phyloP scores from a whole-genome alignment of 257 asterid species.

The Gynochthodes officinalis region DNA sequence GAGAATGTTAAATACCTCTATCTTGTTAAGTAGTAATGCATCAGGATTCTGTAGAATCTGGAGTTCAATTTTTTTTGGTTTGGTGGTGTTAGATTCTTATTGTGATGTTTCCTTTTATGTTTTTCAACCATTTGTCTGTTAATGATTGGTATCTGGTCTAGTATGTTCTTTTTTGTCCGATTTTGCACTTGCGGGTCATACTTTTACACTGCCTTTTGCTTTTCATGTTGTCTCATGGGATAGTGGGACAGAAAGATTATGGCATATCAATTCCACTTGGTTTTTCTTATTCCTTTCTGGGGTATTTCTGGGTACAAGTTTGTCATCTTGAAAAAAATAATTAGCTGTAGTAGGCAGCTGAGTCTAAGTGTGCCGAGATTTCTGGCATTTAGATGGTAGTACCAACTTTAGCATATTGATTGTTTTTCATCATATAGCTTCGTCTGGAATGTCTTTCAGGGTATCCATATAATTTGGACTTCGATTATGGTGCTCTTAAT shows the following conservation, averaged over 20 bases:
- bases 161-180: background rate
- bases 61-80: no score
- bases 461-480: slow-evolving; percentile 92
- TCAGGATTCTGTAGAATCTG: background rate
- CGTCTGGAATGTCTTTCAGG: slow-evolving; percentile 45
- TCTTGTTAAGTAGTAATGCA: no score
- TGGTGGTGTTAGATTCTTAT: background rate
- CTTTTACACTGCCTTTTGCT: background rate
- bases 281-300: background rate
- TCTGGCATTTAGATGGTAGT: background rate
- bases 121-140: slow-evolving; percentile 6
- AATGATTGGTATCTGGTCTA: slow-evolving; percentile 5
- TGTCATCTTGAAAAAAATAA: background rate
- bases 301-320: background rate
- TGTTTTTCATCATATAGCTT: background rate
- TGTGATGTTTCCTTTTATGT: background rate
- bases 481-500: slow-evolving; percentile 84
- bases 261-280: background rate
- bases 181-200: slow-evolving; percentile 2
- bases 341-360: background rate
- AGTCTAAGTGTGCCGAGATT: background rate
- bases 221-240: background rate
- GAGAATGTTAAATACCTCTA: background rate
- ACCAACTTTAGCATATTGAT: background rate
- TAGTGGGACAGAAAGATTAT: background rate